A percentile compares a stretch with the other conserved stretches of the same genome.
phyloP scores from a whole-genome alignment of 495 filamentous ascomycete genomes.

The Glarea lozoyensis region DNA sequence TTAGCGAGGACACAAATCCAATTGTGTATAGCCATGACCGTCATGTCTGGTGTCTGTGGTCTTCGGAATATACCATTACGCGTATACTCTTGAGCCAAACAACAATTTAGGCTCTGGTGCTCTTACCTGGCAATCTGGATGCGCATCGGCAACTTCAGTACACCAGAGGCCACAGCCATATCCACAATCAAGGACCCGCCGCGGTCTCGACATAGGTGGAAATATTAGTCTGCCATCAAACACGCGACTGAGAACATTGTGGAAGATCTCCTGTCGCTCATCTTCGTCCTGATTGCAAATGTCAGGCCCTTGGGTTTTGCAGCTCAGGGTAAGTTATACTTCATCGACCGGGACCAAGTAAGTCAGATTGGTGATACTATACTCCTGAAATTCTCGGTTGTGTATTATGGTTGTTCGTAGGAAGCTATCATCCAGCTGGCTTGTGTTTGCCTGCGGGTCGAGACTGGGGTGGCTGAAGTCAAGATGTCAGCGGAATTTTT shows the following conservation, averaged over 20 bases:
- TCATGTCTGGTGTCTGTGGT: too few relatives aligned
- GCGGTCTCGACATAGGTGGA: constrained; percentile 55
- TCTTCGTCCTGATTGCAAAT: constrained; percentile 59
- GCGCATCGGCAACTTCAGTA: constrained; percentile 50
- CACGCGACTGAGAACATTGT: constrained; percentile 59
- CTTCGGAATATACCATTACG: too few relatives aligned
- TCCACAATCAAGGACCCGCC: constrained; percentile 69
- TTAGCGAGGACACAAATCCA: not conserved
- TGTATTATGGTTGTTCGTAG: constrained; percentile 56
- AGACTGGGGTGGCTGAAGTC: too few relatives aligned
- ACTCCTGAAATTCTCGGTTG: constrained; percentile 63
- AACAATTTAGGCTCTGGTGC: not conserved
- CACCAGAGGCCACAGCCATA: constrained; percentile 60
- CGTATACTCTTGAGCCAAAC: too few relatives aligned
- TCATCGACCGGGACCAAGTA: constrained; percentile 82
- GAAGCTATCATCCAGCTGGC: constrained; percentile 49
- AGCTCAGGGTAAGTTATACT: constrained; percentile 38
- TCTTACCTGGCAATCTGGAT: constrained; percentile 65
- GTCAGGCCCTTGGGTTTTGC: constrained; percentile 13
- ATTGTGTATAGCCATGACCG: too few relatives aligned
- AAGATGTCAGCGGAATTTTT: too few relatives aligned
- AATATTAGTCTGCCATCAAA: constrained; percentile 77
- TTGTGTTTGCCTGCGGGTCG: constrained; percentile 41
- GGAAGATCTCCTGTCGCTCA: constrained; percentile 61
- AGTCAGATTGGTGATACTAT: constrained; percentile 60